Evolutionary conservation across 2,329 filamentous ascomycete genomes (phyloP), one percentile per base, ranked within the genome.

Genomic region (Coniella vitis): DNA sequence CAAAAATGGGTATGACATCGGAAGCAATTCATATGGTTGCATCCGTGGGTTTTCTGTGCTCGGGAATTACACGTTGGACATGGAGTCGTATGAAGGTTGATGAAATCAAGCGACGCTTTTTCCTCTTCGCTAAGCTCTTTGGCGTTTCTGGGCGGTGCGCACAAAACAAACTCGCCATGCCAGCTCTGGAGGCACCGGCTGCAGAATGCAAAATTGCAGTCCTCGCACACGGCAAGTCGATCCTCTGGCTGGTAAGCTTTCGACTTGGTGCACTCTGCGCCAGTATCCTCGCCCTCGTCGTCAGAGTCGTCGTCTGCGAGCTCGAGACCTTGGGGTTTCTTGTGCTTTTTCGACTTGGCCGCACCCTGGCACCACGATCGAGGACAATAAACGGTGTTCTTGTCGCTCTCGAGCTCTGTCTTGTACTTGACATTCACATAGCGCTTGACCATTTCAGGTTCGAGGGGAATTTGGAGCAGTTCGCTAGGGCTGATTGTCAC

Each of bases 401-500:
- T 94, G 66, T 97, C 90, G 0, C 88, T 84, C 65, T 97, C 93
- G 3, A 97, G 79, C 63, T 89, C 86, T 56, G 86, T 87, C 70
- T 97, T 97, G 61, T 95, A 87, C 69, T 93, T 96, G 53, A 97
- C 75, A 34, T 82, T 83, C 4, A 95, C 87, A 63, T 94, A 98
- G 48, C 93, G 84, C 60, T 87, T 84, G 2, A 96, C 89, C 31
- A 76, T 77, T 14, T 86, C 81, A 51, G 84, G 77, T 2, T 81
- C 72, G 1, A 91, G 67, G 0, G 84, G 84, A 38, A 91, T 88
- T 59, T 88, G 83, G 4, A 90, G 71, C 37, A 97, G 76, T 66
- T 97, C 90, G 60, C 86, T 87, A 0, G 91, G 90, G 55, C 80
- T 90, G 55, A 96, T 71, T 10, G 83, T 78, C 1, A 78, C 78